Evolutionary conservation across 2,329 filamentous ascomycete species (phyloP).

Genomic region (Chaetomiaceae sp.): DNA sequence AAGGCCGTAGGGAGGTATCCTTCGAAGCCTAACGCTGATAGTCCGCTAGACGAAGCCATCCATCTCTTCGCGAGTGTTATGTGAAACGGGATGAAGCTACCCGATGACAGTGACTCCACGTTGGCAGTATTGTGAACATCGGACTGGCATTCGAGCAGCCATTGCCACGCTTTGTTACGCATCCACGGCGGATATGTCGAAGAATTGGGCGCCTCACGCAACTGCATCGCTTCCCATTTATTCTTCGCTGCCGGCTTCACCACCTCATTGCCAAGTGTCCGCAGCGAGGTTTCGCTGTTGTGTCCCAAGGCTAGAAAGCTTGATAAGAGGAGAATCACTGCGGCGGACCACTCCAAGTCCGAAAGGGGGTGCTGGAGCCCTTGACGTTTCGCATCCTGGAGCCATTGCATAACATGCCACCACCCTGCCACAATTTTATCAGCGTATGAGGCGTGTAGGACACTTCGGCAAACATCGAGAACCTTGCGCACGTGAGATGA

Average conservation of each 20-base stretch:
- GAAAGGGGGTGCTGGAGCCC: constrained; percentile 34
- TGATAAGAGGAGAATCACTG: constrained; percentile 60
- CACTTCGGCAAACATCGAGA: constrained; percentile 59
- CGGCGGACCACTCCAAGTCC: constrained; percentile 65
- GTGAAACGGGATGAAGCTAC: constrained; percentile 46
- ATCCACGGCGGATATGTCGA: constrained; percentile 53
- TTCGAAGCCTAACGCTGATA: constrained; percentile 45
- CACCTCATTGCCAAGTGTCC: neutral
- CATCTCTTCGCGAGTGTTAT: constrained; percentile 62
- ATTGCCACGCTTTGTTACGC: constrained; percentile 63
- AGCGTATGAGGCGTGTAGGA: constrained; percentile 55
- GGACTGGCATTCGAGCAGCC: constrained; percentile 54
- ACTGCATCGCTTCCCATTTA: constrained; percentile 45
- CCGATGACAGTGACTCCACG: neutral
- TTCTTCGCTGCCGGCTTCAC: constrained; percentile 15
- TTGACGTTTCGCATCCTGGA: constrained; percentile 30
- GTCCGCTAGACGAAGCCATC: constrained; percentile 54
- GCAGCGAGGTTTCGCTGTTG: constrained; percentile 21
- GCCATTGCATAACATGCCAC: constrained; percentile 72
- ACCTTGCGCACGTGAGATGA: constrained; percentile 58
- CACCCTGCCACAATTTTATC: constrained; percentile 64
- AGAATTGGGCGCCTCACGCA: constrained; percentile 45
- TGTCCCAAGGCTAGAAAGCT: constrained; percentile 57
- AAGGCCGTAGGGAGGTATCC: constrained; percentile 64
- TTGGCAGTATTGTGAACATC: constrained; percentile 31